Evolutionary conservation across 805 yeast genomes (phyloP), one percentile per base, ranked within the genome.

Genomic region (Starmerella floris): DNA sequence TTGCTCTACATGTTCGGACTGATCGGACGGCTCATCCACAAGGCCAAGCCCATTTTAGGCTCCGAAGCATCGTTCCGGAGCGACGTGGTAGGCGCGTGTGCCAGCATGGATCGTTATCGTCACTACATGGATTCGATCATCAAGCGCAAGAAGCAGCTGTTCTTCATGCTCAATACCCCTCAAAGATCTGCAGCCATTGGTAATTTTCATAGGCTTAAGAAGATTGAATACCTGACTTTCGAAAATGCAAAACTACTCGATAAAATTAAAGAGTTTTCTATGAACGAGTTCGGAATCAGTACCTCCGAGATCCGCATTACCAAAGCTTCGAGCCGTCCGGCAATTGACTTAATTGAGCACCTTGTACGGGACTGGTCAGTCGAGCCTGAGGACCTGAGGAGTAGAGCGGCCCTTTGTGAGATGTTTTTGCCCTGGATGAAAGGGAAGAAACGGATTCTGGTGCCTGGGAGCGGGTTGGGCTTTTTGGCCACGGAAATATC

Each of bases 381-480:
- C 11, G 16, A 37, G 1, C 19, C 13, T 5, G 22, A 48, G 0
- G 76, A 73, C 17, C 62, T 59, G 3, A 50, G 47, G 2, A 87
- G 77, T 54, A 57, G 79, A 1, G 44, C 55, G 4, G 81, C 81
- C 0, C 58, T 83, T 35, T 49, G 74, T 25, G 55, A 64, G 1
- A 84, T 76, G 48, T 65, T 83, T 20, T 52, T 54, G 4, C 36
- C 51, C 0, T 68, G 70, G 35, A 52, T 79, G 19, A 23, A n/a
- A 19, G 27, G 23, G 6, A 23, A 15, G 2, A 17, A 31, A 4
- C 42, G 73, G 11, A 68, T 83, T 0, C 61, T 87, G 3, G 72
- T 83, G 1, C 96, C 97, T 0, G 97, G 97, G 0, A 74, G 91
- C 1, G 97, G 97, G 0, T 64, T 81, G 22, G 95, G 95, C 0